These are phyloP conservation scores for Aspergillus carbonarius DNA, from an alignment of 2,329 filamentous ascomycete genomes.

Conservation along the genomic window DNA sequence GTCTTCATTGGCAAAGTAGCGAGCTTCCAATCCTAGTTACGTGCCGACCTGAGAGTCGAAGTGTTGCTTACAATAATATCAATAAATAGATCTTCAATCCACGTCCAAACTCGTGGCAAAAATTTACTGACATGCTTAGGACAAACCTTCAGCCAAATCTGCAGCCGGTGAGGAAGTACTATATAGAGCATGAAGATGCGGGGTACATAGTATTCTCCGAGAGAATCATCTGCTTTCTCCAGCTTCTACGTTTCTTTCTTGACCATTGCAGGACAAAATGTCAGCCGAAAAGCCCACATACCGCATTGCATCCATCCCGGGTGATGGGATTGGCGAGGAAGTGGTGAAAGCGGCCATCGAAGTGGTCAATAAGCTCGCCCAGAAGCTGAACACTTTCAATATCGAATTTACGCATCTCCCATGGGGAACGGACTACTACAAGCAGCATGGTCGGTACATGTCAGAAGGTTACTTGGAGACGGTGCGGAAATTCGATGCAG, in stretches of 20 bases:
- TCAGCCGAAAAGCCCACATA: conserved; percentile 31
- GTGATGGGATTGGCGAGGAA: conserved; percentile 64
- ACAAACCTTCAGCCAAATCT: conserved; percentile 9
- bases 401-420: conserved; percentile 53
- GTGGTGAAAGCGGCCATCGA: conserved; percentile 58
- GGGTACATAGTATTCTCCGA: background rate
- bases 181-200: background rate
- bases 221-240: background rate
- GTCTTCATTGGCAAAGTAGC: no score
- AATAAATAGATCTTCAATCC: background rate
- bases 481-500: conserved; percentile 53
- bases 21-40: no score
- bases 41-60: no score
- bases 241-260: background rate
- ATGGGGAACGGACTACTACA: conserved; percentile 43
- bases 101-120: background rate
- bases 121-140: background rate
- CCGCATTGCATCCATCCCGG: conserved; percentile 59
- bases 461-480: conserved; percentile 52
- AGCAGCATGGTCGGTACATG: conserved; percentile 55
- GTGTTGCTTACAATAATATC: no score
- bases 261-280: background rate
- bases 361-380: conserved; percentile 48
- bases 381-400: conserved; percentile 44
- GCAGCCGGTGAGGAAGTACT: background rate